phyloP scores from a whole-genome alignment of 2,329 filamentous ascomycete genomes.

The Colletotrichum noveboracense region DNA sequence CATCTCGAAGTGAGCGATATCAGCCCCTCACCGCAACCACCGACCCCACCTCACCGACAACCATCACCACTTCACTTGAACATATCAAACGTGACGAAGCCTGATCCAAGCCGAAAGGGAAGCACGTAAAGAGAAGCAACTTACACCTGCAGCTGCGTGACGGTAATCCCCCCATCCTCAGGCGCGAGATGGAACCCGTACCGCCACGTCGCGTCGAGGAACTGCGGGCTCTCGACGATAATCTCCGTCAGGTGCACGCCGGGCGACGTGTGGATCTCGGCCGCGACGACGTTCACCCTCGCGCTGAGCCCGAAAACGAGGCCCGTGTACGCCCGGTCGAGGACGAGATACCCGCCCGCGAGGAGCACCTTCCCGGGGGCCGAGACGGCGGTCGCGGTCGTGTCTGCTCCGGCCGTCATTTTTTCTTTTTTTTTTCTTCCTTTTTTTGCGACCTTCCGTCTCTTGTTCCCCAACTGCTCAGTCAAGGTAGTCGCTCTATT shows the following conservation, averaged over 20 bases:
- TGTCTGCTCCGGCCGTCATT: conserved; percentile 27
- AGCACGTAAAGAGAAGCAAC: conserved; percentile 38
- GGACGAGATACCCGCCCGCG: conserved; percentile 92
- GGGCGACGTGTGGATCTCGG: conserved; percentile 57
- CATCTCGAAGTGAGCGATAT: not conserved
- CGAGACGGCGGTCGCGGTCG: conserved; percentile 69
- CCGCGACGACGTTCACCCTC: conserved; percentile 69
- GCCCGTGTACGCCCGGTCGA: conserved; percentile 85
- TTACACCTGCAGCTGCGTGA: conserved; percentile 81
- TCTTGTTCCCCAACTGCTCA: not conserved
- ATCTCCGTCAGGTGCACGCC: conserved; percentile 75
- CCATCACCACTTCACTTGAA: not conserved
- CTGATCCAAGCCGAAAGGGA: not conserved
- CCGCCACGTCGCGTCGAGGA: conserved; percentile 84
- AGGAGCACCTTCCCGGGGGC: conserved; percentile 96
- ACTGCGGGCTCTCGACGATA: conserved; percentile 90
- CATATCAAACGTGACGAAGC: not conserved
- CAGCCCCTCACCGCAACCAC: not conserved
- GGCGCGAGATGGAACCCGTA: conserved; percentile 78
- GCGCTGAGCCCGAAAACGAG: conserved; percentile 72
- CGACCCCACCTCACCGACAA: not conserved
- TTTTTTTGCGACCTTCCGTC: not conserved
- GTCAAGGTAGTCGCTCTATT: not conserved
- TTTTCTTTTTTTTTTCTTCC: not conserved
- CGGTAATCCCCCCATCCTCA: conserved; percentile 78